Evolutionary conservation across 1,284 basidiomycete genomes (phyloP).

Genomic region (Rhodotorula sp.): DNA sequence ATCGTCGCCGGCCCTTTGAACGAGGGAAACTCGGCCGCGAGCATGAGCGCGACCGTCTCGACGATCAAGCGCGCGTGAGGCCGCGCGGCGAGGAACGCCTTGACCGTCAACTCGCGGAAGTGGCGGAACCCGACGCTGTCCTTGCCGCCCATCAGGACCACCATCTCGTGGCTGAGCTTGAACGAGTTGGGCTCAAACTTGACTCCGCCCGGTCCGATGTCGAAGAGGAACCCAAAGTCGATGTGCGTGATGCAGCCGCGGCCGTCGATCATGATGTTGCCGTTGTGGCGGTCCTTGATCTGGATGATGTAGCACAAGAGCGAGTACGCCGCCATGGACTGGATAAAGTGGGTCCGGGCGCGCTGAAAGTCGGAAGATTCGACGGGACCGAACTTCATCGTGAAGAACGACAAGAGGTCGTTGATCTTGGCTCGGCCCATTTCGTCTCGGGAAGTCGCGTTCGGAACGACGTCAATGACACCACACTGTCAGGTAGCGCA

Average conservation of each 20-base stretch:
- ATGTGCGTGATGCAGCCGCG: slow-evolving; percentile 95
- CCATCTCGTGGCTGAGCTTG: slow-evolving; percentile 98
- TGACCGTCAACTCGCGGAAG: slow-evolving; percentile 91
- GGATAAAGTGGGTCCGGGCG: slow-evolving; percentile 93
- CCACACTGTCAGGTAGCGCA: slow-evolving; percentile 65
- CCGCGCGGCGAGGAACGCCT: slow-evolving; percentile 92
- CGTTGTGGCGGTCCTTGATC: slow-evolving; percentile 97
- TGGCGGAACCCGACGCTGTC: slow-evolving; percentile 89
- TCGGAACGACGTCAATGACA: slow-evolving; percentile 97
- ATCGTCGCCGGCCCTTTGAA: slow-evolving; percentile 97
- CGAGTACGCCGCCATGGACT: slow-evolving; percentile 99
- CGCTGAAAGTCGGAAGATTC: slow-evolving; percentile 88
- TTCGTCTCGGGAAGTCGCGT: slow-evolving; percentile 96
- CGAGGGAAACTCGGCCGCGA: slow-evolving; percentile 88
- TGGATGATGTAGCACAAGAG: slow-evolving; percentile 98
- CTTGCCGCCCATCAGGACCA: slow-evolving; percentile 92
- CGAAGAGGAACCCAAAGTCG: slow-evolving; percentile 97
- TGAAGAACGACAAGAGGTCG: slow-evolving; percentile 89
- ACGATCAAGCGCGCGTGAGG: slow-evolving; percentile 88
- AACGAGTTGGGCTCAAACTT: slow-evolving; percentile 97
- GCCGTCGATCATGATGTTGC: slow-evolving; percentile 98
- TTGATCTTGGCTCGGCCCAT: slow-evolving; percentile 99
- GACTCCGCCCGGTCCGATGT: slow-evolving; percentile 77
- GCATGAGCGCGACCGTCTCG: slow-evolving; percentile 86
- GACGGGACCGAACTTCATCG: slow-evolving; percentile 87